These are phyloP conservation scores for Boeremia lycopersici DNA, from an alignment of 2,329 filamentous ascomycete species.

Conservation along the genomic window DNA sequence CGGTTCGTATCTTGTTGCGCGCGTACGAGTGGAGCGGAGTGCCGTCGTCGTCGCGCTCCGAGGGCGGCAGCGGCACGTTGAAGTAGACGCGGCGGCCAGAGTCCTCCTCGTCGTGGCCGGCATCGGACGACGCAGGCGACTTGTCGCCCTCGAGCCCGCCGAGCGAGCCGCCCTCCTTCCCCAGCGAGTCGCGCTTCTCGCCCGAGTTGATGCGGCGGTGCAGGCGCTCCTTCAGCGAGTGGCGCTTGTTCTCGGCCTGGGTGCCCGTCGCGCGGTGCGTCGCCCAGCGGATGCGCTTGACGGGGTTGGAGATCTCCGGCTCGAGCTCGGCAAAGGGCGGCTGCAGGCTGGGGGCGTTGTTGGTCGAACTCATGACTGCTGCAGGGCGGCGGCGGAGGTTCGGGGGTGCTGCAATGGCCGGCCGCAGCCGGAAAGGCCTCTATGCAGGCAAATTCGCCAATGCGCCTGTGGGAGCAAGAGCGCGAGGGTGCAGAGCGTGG, in stretches of 20 bases:
- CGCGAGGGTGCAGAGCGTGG: constrained; percentile 8
- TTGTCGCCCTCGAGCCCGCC: constrained; percentile 50
- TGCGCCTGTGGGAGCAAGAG: constrained; percentile 23
- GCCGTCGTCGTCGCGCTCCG: constrained; percentile 81
- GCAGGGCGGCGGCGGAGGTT: constrained; percentile 20
- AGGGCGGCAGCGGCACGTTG: constrained; percentile 78
- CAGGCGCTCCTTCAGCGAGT: constrained; percentile 78
- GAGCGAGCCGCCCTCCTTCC: constrained; percentile 40
- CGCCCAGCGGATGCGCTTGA: constrained; percentile 90
- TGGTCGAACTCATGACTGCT: constrained; percentile 18
- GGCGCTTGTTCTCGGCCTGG: constrained; percentile 77
- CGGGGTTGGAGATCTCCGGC: constrained; percentile 64
- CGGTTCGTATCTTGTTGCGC: constrained; percentile 95
- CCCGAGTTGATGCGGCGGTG: constrained; percentile 65
- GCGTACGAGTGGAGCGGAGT: constrained; percentile 72
- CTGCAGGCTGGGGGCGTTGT: constrained; percentile 20
- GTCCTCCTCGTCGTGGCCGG: constrained; percentile 47
- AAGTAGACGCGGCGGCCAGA: constrained; percentile 72
- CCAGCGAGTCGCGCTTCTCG: constrained; percentile 65
- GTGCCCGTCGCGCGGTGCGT: constrained; percentile 84
- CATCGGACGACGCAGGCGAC: constrained; percentile 47
- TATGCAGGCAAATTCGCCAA: constrained; percentile 40
- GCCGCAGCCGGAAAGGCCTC: constrained; percentile 48
- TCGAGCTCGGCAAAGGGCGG: constrained; percentile 37
- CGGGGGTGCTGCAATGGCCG: constrained; percentile 36